These are phyloP conservation scores for Orobanche coerulescens DNA, from an alignment of 257 asterid species.

Conservation along the genomic window DNA sequence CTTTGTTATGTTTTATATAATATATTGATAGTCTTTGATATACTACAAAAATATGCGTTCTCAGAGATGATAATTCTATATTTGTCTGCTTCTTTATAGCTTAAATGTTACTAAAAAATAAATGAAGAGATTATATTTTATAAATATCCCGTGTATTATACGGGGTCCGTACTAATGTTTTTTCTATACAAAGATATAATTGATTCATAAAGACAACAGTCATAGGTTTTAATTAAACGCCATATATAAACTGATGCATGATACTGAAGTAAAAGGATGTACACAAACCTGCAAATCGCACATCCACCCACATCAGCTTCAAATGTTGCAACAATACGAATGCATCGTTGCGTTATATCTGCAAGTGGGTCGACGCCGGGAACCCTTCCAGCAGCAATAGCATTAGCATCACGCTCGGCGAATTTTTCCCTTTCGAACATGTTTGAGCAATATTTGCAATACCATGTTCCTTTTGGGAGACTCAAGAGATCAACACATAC, in stretches of 20 bases:
- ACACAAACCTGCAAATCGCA: slow-evolving; percentile 71
- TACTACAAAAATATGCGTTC: too few species aligned
- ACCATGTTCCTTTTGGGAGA: slow-evolving; percentile 68
- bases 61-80: too few species aligned
- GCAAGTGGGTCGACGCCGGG: slow-evolving; percentile 72
- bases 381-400: slow-evolving; percentile 87
- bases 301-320: slow-evolving; percentile 66
- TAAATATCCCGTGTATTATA: too few species aligned
- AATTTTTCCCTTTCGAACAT: slow-evolving; percentile 51
- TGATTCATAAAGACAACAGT: slow-evolving; percentile 2
- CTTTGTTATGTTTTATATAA: too few species aligned
- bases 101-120: too few species aligned
- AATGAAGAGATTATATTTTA: too few species aligned
- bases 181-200: neutral
- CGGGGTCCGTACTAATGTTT: too few species aligned
- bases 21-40: too few species aligned
- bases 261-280: slow-evolving; percentile 7
- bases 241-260: slow-evolving; percentile 2
- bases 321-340: slow-evolving; percentile 53
- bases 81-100: too few species aligned
- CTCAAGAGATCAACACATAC: slow-evolving; percentile 51
- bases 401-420: slow-evolving; percentile 56
- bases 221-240: slow-evolving; percentile 6
- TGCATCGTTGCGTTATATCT: slow-evolving; percentile 65
- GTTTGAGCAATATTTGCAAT: slow-evolving; percentile 56